Conservation (phyloP, 352 stramenopile genomes). For the Phytophthora sp. region DNA sequence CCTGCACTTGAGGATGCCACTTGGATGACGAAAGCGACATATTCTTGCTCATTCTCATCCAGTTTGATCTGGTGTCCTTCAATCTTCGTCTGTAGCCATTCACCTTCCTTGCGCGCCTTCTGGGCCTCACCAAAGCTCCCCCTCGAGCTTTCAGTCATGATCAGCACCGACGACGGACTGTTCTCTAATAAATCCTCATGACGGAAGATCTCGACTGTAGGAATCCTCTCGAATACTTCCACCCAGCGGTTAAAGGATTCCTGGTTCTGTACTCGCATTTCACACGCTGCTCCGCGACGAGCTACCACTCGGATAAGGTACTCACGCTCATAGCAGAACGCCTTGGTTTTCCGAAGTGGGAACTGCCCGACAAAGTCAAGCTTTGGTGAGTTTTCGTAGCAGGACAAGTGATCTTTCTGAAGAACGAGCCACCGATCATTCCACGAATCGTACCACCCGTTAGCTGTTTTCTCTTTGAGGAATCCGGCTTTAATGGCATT, state of each 20-base stretch:
- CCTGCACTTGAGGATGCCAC: constrained; percentile 68
- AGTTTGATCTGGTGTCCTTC: constrained; percentile 71
- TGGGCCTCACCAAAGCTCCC: constrained; percentile 26
- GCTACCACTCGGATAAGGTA: constrained; percentile 85
- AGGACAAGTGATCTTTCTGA: constrained; percentile 74
- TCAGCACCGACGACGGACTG: constrained; percentile 75
- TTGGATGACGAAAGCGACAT: constrained; percentile 82
- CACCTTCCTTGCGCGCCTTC: constrained; percentile 32
- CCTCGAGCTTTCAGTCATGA: constrained; percentile 56
- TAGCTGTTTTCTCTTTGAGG: constrained; percentile 72
- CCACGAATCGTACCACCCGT: constrained; percentile 87
- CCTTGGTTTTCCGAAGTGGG: constrained; percentile 63
- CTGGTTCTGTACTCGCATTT: constrained; percentile 84
- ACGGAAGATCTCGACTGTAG: constrained; percentile 59
- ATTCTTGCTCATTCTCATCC: constrained; percentile 77
- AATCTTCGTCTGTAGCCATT: constrained; percentile 85
- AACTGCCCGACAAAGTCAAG: constrained; percentile 79
- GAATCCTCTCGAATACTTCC: constrained; percentile 65
- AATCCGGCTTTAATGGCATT: constrained; percentile 77
- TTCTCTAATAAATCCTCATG: constrained; percentile 84
- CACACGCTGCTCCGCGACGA: constrained; percentile 64
- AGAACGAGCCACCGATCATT: constrained; percentile 84
- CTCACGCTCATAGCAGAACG: constrained; percentile 74
- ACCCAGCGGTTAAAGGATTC: constrained; percentile 80
- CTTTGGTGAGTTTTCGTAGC: constrained; percentile 83